Conservation (phyloP, 2,329 filamentous ascomycete genomes). For the Fusarium siculi region DNA sequence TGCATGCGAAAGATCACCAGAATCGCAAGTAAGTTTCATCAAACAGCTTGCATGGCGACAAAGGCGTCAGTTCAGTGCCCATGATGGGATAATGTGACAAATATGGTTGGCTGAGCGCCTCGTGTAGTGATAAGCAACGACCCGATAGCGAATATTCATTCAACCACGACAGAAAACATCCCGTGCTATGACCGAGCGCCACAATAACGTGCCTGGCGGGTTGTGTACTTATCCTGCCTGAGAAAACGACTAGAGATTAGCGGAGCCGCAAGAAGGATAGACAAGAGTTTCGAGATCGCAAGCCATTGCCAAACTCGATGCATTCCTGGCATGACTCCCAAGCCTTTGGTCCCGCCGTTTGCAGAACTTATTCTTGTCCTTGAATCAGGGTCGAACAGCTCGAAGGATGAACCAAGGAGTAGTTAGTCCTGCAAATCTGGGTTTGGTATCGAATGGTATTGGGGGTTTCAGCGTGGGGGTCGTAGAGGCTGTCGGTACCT, state of each 20-base stretch:
- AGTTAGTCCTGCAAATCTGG: not conserved
- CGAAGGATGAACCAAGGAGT: not conserved
- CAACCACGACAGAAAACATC: not conserved
- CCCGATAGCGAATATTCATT: constrained; percentile 21
- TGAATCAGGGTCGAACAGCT: not conserved
- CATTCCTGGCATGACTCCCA: constrained; percentile 6
- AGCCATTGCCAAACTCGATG: constrained; percentile 1
- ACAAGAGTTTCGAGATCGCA: not conserved
- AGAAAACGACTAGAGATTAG: constrained; percentile 8
- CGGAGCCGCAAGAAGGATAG: constrained; percentile 16
- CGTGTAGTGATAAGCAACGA: constrained; percentile 23
- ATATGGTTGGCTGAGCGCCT: constrained; percentile 9
- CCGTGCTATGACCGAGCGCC: constrained; percentile 16
- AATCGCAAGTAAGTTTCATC: not conserved
- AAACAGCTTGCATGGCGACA: not conserved
- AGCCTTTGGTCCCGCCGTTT: not conserved
- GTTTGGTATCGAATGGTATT: not conserved
- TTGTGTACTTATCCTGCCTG: not conserved
- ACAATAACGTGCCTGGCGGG: constrained; percentile 10
- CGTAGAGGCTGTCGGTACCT: not conserved
- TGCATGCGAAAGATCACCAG: not conserved
- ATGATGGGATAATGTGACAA: constrained; percentile 5
- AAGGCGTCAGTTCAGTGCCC: not conserved
- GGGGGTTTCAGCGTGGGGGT: constrained; percentile 22
- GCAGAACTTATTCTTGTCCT: not conserved